phyloP scores from a whole-genome alignment of 495 filamentous ascomycete genomes.

The Chaetomidium leptoderma region DNA sequence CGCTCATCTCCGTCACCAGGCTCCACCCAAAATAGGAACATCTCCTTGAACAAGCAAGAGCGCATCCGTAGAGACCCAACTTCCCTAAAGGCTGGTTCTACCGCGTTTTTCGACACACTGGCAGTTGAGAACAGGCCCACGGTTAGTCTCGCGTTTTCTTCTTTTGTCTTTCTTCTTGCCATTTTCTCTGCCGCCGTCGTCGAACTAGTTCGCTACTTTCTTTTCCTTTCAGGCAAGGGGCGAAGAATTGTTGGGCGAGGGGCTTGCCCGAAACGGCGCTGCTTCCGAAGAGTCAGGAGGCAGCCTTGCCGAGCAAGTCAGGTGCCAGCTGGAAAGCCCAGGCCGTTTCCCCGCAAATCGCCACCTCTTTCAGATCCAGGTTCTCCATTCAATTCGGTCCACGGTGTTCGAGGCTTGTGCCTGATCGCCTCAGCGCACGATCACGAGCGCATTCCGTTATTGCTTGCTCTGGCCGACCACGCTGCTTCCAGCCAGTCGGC shows the following conservation, averaged over 20 bases:
- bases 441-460: conserved; percentile 25
- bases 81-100: neutral
- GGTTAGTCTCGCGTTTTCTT: no score
- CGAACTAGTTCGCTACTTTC: neutral
- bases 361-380: conserved; percentile 24
- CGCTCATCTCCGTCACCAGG: conserved; percentile 16
- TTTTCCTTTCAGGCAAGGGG: conserved; percentile 1
- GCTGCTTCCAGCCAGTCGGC: conserved; percentile 9
- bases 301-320: conserved; percentile 35
- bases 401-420: conserved; percentile 10
- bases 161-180: neutral
- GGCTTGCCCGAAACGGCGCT: conserved; percentile 22
- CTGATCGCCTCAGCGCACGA: conserved; percentile 21
- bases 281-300: conserved; percentile 30
- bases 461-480: conserved; percentile 16
- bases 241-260: neutral
- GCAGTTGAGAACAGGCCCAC: no score
- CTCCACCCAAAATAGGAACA: conserved; percentile 21
- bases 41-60: conserved; percentile 17
- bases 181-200: neutral
- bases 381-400: conserved; percentile 8
- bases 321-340: conserved; percentile 25
- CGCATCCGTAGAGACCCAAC: neutral
- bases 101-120: neutral
- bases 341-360: conserved; percentile 33